Base-by-base conservation (phyloP, 2,329 filamentous ascomycete species). In the Incumbomyces delicatus region DNA sequence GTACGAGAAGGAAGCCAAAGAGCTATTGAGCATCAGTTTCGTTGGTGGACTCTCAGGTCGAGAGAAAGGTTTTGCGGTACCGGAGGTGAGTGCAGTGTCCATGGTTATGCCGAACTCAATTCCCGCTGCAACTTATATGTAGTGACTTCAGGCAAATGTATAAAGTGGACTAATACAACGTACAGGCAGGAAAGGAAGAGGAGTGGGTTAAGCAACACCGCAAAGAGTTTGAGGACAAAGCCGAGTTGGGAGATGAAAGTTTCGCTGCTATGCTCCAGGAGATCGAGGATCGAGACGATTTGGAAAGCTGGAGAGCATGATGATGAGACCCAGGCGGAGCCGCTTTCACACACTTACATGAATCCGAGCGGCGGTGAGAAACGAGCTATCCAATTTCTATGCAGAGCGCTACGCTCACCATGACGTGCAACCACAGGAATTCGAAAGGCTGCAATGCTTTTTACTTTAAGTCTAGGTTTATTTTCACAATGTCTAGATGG, bases 31-130 rank as follows among this genome's bases (percentile, higher is more conserved):
- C 12, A 41, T 55, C 30, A 47, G 29, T 4, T 55, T 57, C 18
- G 44, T 48, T n/a, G 48, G 51, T 13, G 55, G 55, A 39, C 33
- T 55, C 29, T 48, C 50, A 11, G 52, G 47, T 27, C 44, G 52
- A 20, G 53, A 57, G 44, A 52, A 48, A 18, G 54, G 54, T 16
- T 44, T 52, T 29, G 34, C 46, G 33, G 48, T 57, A 34, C 54
- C 54, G 18, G 53, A 48, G 36, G 54, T 56, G 41, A 41, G 54
- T 52, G 17, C 29, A 30, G 12, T 8, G 4, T 5, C 8, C 5
- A 8, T 27, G 8, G 8, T 27, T 27, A 5, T 27, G 22, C 5
- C 22, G 22, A 27, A 4, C 22, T 27, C 22, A 27, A 8, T 27
- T 27, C 22, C 22, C 22, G 8, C 22, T 27, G 5, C 22, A 27